These are phyloP conservation scores for Fulvia fulva DNA, from an alignment of 2,329 filamentous ascomycete species.

Conservation along the genomic window DNA sequence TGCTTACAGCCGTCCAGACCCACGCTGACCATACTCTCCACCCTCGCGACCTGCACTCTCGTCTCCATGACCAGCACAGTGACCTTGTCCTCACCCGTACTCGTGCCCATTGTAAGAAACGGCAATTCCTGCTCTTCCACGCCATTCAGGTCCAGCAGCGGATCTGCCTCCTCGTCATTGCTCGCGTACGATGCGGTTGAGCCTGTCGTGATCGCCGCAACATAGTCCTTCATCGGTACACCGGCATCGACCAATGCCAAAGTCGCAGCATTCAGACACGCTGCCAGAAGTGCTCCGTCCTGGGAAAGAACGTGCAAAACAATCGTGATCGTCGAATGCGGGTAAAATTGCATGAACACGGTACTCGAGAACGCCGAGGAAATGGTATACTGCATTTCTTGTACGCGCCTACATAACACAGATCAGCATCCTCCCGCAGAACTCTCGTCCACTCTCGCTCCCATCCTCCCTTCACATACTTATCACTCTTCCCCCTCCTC, in stretches of 20 bases:
- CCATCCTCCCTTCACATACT: slow-evolving; percentile 50
- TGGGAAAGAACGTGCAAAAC: slow-evolving; percentile 83
- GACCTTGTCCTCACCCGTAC: slow-evolving; percentile 58
- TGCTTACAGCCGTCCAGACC: slow-evolving; percentile 89
- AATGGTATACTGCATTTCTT: slow-evolving; percentile 77
- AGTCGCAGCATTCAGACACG: slow-evolving; percentile 85
- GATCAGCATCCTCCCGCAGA: slow-evolving; percentile 8
- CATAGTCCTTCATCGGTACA: slow-evolving; percentile 89
- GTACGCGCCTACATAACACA: slow-evolving; percentile 58
- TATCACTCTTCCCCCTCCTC: slow-evolving; percentile 69
- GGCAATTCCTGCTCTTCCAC: slow-evolving; percentile 85
- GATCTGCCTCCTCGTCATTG: slow-evolving; percentile 69
- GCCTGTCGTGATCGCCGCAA: slow-evolving; percentile 83
- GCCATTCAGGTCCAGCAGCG: slow-evolving; percentile 72
- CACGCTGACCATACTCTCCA: slow-evolving; percentile 91
- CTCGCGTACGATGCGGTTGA: slow-evolving; percentile 63
- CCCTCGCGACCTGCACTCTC: slow-evolving; percentile 70
- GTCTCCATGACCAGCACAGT: slow-evolving; percentile 82
- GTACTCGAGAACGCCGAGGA: slow-evolving; percentile 70
- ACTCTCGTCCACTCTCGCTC: not conserved
- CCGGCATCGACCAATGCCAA: slow-evolving; percentile 92
- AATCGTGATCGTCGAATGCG: slow-evolving; percentile 78
- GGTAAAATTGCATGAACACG: slow-evolving; percentile 82
- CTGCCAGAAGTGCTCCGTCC: slow-evolving; percentile 85
- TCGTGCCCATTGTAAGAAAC: slow-evolving; percentile 77